phyloP scores from a whole-genome alignment of 2,329 filamentous ascomycete genomes.

The Colletotrichum viniferum region DNA sequence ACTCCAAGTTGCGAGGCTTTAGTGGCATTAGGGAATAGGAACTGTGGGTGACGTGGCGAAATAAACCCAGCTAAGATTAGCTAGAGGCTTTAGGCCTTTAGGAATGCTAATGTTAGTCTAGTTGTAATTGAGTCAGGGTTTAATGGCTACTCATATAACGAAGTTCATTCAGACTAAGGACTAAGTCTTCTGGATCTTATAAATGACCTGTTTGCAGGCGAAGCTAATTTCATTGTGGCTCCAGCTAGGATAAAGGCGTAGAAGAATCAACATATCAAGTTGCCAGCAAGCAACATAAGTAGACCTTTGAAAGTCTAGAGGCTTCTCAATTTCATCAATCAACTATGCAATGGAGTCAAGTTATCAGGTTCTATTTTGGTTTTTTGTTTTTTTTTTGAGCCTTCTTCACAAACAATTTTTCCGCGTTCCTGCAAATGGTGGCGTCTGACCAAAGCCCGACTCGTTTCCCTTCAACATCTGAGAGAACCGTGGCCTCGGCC shows the following conservation, averaged over 20 bases:
- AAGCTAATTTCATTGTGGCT: background rate
- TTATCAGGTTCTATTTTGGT: background rate
- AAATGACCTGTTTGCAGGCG: background rate
- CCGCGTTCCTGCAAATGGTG: too few relatives aligned
- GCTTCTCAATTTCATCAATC: background rate
- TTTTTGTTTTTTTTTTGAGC: background rate
- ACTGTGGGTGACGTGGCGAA: background rate
- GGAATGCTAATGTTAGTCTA: background rate
- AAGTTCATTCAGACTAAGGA: too few relatives aligned
- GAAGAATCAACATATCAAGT: background rate
- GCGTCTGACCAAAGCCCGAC: too few relatives aligned
- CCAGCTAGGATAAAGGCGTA: background rate
- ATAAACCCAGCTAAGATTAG: background rate
- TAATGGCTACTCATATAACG: too few relatives aligned
- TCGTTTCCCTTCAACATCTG: too few relatives aligned
- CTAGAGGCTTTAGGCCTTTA: background rate
- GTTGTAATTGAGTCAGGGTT: background rate
- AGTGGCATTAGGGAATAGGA: background rate
- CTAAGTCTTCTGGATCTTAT: background rate
- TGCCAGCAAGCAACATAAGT: background rate
- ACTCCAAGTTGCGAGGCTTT: background rate
- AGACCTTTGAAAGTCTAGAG: background rate
- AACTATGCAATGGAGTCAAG: background rate
- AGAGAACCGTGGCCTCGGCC: too few relatives aligned
- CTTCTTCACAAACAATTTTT: too few relatives aligned